Evolutionary conservation across 768 basidiomycete genomes (phyloP), one percentile per base, ranked within the genome.

Genomic region (Leucocoprinus leucothites): DNA sequence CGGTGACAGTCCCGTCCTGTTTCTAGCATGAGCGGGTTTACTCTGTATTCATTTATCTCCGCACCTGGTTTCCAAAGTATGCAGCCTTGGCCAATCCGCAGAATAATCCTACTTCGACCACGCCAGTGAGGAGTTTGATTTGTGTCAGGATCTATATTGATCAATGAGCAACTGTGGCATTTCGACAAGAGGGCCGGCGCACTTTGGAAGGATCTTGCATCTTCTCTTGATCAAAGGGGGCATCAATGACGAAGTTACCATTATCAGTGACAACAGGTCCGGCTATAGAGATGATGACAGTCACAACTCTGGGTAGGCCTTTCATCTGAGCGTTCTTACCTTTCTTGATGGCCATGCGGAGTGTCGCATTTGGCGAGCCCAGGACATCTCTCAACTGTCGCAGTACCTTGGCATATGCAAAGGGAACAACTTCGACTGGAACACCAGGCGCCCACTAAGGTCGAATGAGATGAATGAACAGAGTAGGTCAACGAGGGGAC

Each of bases 31-130:
- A 53, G 31, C 44, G 14, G 16, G 40, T 58, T n/a, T 53, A 57
- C n/a, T 24, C 31, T 3, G 31, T 44, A 21, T 26, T 34, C 14
- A 58, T 58, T 9, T 18, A 40, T 36, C 16, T 16, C 64, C 73
- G 43, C 42, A 89, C 91, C 72, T 83, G 76, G 61, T 94, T 94
- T 18, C 92, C 92, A 69, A 98, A 99, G 75, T 98, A 98, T n/a
- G 95, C 96, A 0, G 94, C 94, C 66, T 86, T 82, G 3, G 90
- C 94, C 79, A 97, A 87, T 51, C 85, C 77, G 66, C 92, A 94
- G 74, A 99, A 98, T n/a, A 99, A 70, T 0, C 97, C 97, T 31
- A 98, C 97, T 69, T 99, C 97, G n/a, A 98, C 92, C 21, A 98
- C 93, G 44, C 97, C 97, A 2, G 96, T 98, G 57, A 98, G 78